These are phyloP conservation scores for Pseudogymnoascus sp. DNA, from an alignment of 2,329 filamentous ascomycete species.

Conservation along the genomic window DNA sequence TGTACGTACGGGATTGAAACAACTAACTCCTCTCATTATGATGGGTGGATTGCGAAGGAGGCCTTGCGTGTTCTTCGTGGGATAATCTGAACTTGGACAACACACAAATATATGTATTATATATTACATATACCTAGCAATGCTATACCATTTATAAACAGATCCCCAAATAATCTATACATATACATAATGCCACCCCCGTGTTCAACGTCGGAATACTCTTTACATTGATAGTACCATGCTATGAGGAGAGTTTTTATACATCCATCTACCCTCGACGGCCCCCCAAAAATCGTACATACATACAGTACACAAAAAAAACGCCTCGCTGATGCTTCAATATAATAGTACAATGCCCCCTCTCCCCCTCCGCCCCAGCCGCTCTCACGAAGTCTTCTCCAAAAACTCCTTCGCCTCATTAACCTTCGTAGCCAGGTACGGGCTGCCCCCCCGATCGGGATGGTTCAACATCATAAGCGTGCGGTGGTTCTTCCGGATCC, in stretches of 20 bases:
- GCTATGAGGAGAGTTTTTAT: not conserved
- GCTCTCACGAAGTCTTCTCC: slow-evolving; percentile 52
- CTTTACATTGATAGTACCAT: not conserved
- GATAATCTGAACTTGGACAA: not conserved
- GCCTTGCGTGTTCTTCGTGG: not conserved
- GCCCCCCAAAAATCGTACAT: not conserved
- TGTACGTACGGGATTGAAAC: not conserved
- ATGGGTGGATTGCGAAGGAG: not conserved
- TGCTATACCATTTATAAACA: not conserved
- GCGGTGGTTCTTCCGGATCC: slow-evolving; percentile 90
- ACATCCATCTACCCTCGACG: not conserved
- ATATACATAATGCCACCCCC: not conserved
- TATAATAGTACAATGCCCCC: not conserved
- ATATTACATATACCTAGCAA: not conserved
- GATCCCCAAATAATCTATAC: no score
- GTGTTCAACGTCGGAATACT: not conserved
- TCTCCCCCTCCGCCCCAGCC: not conserved
- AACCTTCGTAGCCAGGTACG: slow-evolving; percentile 93
- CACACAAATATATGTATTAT: not conserved
- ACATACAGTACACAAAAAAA: not conserved
- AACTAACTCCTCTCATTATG: slow-evolving; percentile 7
- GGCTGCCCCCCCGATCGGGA: slow-evolving; percentile 91
- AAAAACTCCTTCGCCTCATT: slow-evolving; percentile 97
- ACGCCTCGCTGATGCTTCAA: slow-evolving; percentile 7
- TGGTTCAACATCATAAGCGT: slow-evolving; percentile 97